Conservation (phyloP, 108 stramenopile genomes). For the Poteriospumella lacustris region DNA sequence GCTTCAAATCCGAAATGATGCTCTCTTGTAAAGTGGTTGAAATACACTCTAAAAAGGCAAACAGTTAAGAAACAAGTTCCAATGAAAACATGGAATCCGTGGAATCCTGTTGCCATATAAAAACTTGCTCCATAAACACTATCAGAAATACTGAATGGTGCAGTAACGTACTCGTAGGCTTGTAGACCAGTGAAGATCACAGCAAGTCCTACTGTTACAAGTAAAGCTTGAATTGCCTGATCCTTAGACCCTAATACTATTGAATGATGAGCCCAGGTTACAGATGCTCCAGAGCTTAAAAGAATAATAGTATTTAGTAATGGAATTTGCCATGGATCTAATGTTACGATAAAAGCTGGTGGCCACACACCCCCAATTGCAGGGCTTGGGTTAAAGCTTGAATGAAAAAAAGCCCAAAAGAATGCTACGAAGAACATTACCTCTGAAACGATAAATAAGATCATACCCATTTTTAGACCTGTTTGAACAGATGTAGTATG, state of each 20-base stretch:
- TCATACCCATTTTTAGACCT: slow-evolving; percentile 33
- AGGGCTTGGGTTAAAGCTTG: slow-evolving; percentile 30
- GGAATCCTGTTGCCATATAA: slow-evolving; percentile 46
- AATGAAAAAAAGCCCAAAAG: slow-evolving; percentile 43
- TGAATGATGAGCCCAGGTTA: slow-evolving; percentile 39
- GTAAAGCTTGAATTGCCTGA: slow-evolving; percentile 26
- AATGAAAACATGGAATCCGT: slow-evolving; percentile 43
- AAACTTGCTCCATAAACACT: slow-evolving; percentile 40
- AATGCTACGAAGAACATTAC: slow-evolving; percentile 37
- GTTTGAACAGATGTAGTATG: slow-evolving; percentile 35
- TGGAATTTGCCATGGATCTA: slow-evolving; percentile 35
- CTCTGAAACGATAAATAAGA: slow-evolving; percentile 39
- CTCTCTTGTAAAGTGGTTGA: slow-evolving; percentile 38
- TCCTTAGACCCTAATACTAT: slow-evolving; percentile 30
- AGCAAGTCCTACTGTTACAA: slow-evolving; percentile 29
- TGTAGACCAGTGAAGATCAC: slow-evolving; percentile 36
- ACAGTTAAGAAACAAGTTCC: slow-evolving; percentile 41
- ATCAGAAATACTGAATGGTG: slow-evolving; percentile 41
- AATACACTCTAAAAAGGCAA: slow-evolving; percentile 25
- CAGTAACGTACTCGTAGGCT: slow-evolving; percentile 36
- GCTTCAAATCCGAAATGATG: slow-evolving; percentile 52
- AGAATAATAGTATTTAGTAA: slow-evolving; percentile 36
- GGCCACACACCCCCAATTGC: slow-evolving; percentile 41
- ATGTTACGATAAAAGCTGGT: slow-evolving; percentile 30
- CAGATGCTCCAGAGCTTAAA: slow-evolving; percentile 37